These are phyloP conservation scores for Colletotrichum falcatum DNA, from an alignment of 2,329 filamentous ascomycete species.

Conservation along the genomic window DNA sequence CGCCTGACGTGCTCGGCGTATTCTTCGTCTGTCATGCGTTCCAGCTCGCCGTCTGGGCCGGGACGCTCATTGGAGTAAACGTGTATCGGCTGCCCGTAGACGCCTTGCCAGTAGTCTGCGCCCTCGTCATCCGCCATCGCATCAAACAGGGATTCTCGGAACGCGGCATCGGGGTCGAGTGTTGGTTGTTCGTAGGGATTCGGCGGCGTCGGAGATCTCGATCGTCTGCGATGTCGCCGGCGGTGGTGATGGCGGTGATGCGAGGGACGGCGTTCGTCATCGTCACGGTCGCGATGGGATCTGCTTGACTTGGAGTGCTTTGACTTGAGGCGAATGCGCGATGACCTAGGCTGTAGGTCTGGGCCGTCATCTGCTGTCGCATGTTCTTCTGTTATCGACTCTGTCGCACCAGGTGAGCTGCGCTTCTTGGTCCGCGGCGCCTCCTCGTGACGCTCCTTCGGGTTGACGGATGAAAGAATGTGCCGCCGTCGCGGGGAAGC, in stretches of 20 bases:
- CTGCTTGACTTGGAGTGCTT: slow-evolving; percentile 46
- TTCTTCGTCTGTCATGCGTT: slow-evolving; percentile 92
- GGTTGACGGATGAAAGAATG: slow-evolving; percentile 63
- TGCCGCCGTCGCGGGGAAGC: slow-evolving; percentile 58
- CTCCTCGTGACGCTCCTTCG: slow-evolving; percentile 42
- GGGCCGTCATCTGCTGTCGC: slow-evolving; percentile 12
- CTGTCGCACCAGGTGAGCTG: slow-evolving; percentile 32
- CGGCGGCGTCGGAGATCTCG: slow-evolving; percentile 59
- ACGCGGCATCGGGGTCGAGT: slow-evolving; percentile 79
- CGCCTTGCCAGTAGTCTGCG: slow-evolving; percentile 91
- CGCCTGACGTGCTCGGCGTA: slow-evolving; percentile 87
- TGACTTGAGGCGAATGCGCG: slow-evolving; percentile 58
- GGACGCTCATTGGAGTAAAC: slow-evolving; percentile 70
- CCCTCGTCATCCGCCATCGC: slow-evolving; percentile 97
- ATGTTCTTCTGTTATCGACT: slow-evolving; percentile 9
- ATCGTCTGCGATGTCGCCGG: slow-evolving; percentile 47
- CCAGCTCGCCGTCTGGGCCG: slow-evolving; percentile 68
- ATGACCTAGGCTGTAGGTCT: slow-evolving; percentile 43
- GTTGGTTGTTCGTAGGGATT: slow-evolving; percentile 60
- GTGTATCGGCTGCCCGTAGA: slow-evolving; percentile 97
- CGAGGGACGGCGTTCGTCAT: slow-evolving; percentile 38
- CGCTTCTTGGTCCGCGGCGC: slow-evolving; percentile 8
- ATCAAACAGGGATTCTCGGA: slow-evolving; percentile 95
- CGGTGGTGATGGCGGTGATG: slow-evolving; percentile 49
- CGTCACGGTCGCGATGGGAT: slow-evolving; percentile 44